Evolutionary conservation across 768 basidiomycete species (phyloP), one percentile per base, ranked within the genome.

Genomic region (Suillus bovinus): DNA sequence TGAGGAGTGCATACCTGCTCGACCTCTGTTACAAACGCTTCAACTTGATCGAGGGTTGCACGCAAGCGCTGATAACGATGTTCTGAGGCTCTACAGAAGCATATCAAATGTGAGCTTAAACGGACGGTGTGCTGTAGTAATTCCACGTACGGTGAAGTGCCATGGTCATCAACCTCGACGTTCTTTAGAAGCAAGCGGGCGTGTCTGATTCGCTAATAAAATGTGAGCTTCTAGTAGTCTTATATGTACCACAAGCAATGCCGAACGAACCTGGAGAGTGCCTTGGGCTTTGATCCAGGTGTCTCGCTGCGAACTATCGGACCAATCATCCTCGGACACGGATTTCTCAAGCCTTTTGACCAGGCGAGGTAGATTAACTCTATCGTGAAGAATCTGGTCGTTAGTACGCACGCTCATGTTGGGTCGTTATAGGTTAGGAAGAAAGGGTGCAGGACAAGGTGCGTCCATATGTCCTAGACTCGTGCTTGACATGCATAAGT

Each of bases 331-430:
- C 14, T 74, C 70, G 24, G 73, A 74, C 0, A 83, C 73, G 11
- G 81, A 78, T 67, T 82, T 84, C 61, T 91, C 88, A 0, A 93
- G 80, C 60, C 85, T 72, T 49, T 81, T 79, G 5, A 91, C 72
- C 8, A 92, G 80, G 55, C 88, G 81, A 11, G 76, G 74, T 10
- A 92, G 77, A 72, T 92, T 92, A 14, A 92, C 83, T 66, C 84
- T 82, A 76, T 92, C 87, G 62, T 89, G 90, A 41, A 68, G 62
- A 20, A 63, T 61, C 61, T 74, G 71, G 49, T 74, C 74, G 62
- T 67, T 62, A 39, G 71, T 73, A 17, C 69, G 73, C 27, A 59
- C 29, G 31, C n/a, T 61, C 73, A 74, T 74, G 61, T 41, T 62
- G 6, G 57, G 27, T 56, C 31, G 50, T 58, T 60, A 60, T 8